Conservation (phyloP, 306 rosid species). For the Fragaria iinumae region DNA sequence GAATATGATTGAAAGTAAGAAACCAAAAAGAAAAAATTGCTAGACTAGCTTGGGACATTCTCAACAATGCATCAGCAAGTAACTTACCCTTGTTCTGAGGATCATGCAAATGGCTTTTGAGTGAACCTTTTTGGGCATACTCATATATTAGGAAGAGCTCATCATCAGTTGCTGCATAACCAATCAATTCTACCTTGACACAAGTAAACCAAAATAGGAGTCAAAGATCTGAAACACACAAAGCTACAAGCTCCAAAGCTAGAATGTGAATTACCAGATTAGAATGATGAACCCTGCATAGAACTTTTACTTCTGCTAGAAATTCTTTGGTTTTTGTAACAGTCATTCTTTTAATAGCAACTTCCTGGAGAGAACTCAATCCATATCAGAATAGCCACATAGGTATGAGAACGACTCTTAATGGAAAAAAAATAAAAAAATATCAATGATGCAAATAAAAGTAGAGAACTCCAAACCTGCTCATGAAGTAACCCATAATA, state of each 20-base stretch:
- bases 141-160: conserved; percentile 89
- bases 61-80: conserved; percentile 14
- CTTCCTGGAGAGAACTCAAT: conserved; percentile 60
- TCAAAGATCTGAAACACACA: conserved; percentile 36
- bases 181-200: conserved; percentile 99
- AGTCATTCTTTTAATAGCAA: conserved; percentile 95
- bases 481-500: conserved; percentile 72
- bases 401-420: conserved; percentile 14
- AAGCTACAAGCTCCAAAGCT: conserved; percentile 31
- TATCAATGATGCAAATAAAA: conserved; percentile 1
- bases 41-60: background rate
- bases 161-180: conserved; percentile 82
- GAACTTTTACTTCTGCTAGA: conserved; percentile 83
- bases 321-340: conserved; percentile 91
- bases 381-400: conserved; percentile 20
- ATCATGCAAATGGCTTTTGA: conserved; percentile 88
- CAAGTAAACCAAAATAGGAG: conserved; percentile 36
- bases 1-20: background rate
- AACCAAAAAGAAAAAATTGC: background rate
- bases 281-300: conserved; percentile 94
- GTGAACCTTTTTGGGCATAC: conserved; percentile 94
- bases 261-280: conserved; percentile 68
- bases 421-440: background rate
- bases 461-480: conserved; percentile 58
- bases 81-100: conserved; percentile 84